Evolutionary conservation across 2,329 filamentous ascomycete species (phyloP), one percentile per base, ranked within the genome.

Genomic region (Colletotrichum sp.): DNA sequence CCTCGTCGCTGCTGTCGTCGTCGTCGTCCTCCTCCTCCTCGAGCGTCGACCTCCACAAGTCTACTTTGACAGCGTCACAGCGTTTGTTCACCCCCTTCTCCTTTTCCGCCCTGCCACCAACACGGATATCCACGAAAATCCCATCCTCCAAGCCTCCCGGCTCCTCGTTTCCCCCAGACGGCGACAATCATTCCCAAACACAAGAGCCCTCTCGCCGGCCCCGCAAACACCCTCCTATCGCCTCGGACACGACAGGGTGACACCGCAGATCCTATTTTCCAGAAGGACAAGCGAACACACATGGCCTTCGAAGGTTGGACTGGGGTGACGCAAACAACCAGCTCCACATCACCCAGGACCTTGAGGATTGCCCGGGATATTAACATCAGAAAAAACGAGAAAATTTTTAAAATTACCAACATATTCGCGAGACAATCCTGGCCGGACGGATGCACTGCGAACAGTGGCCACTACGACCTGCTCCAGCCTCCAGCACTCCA

Each of bases 241-340:
- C 74, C 71, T 61, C 62, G 61, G 62, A 55, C 68, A 63, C 30
- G 57, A 44, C 61, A 77, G 67, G 71, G 74, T 77, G 66, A 61
- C 71, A 71, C 71, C 71, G 75, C 75, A 77, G 75, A 77, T 77
- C 75, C 52, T 71, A 75, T 77, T 77, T 77, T 75, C 66, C 72
- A 77, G 75, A 77, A 77, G 75, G 61, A 77, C 74, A 76, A 74
- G 70, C 74, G 70, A 77, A 70, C 61, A 71, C 67, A 52, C 62
- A 59, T 59, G 59, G 55, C 11, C 55, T 59, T 59, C 55, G 25
- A 59, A 63, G 29, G 6, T 32, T 61, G 27, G 74, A 69, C 74
- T 32, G 70, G 70, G 70, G 70, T 73, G 70, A 76, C 70, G 70
- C 73, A 76, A 76, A 76, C 70, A 66, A 8, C 55, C 34, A 30